phyloP scores from a whole-genome alignment of 495 filamentous ascomycete genomes.

The Daldinia decipiens region DNA sequence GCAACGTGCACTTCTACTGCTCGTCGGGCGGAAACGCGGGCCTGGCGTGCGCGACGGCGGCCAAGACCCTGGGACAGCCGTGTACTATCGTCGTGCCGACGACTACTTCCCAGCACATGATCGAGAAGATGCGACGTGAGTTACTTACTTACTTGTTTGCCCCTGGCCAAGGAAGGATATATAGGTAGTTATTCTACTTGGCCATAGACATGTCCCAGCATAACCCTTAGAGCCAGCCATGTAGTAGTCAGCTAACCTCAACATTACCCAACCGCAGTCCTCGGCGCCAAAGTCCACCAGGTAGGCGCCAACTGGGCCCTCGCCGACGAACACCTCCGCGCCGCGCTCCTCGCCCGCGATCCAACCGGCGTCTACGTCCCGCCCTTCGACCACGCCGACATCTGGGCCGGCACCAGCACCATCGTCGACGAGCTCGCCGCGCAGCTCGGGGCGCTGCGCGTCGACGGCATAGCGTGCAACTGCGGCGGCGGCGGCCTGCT shows the following conservation, averaged over 20 bases:
- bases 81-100: slow-evolving; percentile 85
- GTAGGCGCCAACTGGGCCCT: slow-evolving; percentile 77
- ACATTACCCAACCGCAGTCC: slow-evolving; percentile 50
- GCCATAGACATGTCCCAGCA: neutral
- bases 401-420: slow-evolving; percentile 83
- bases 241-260: neutral
- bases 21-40: slow-evolving; percentile 92
- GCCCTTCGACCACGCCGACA: slow-evolving; percentile 86
- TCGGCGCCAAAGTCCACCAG: slow-evolving; percentile 77
- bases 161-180: no score
- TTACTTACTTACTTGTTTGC: neutral
- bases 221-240: no score
- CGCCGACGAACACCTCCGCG: slow-evolving; percentile 77
- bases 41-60: slow-evolving; percentile 86
- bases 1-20: slow-evolving; percentile 81
- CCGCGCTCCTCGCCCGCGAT: slow-evolving; percentile 62
- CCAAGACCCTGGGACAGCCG: slow-evolving; percentile 70
- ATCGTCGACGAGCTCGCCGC: slow-evolving; percentile 77
- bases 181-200: no score
- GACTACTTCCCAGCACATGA: slow-evolving; percentile 74
- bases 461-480: slow-evolving; percentile 80
- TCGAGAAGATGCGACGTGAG: slow-evolving; percentile 68
- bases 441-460: slow-evolving; percentile 61
- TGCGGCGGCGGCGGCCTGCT: slow-evolving; percentile 92
- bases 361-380: slow-evolving; percentile 80